Evolutionary conservation across 1,139 yeast species (phyloP).

Genomic region (Saccharomyces hybrid): DNA sequence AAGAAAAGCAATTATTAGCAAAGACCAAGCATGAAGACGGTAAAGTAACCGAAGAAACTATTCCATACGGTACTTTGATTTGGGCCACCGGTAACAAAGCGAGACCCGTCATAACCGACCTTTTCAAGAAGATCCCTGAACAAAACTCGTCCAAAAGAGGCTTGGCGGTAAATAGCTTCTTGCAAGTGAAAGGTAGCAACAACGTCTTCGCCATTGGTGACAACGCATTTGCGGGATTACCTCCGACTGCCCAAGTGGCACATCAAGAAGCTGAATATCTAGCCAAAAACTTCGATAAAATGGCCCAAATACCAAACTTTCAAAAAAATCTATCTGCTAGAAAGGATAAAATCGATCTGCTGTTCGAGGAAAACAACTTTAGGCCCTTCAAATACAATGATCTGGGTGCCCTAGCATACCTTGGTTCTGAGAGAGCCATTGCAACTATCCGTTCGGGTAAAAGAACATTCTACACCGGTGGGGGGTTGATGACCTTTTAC

Average conservation of each 20-base stretch:
- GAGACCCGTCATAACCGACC: slow-evolving; percentile 63
- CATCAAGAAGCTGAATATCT: slow-evolving; percentile 89
- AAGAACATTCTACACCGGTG: slow-evolving; percentile 77
- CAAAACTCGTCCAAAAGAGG: slow-evolving; percentile 88
- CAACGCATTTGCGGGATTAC: slow-evolving; percentile 79
- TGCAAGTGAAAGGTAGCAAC: slow-evolving; percentile 82
- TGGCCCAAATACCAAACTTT: slow-evolving; percentile 62
- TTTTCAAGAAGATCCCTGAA: slow-evolving; percentile 70
- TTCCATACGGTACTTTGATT: slow-evolving; percentile 89
- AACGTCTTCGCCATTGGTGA: slow-evolving; percentile 85
- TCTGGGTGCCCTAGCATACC: slow-evolving; percentile 72
- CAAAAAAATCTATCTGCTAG: slow-evolving; percentile 38
- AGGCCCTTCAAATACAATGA: slow-evolving; percentile 59
- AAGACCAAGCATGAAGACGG: slow-evolving; percentile 63
- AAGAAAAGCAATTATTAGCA: slow-evolving; percentile 60
- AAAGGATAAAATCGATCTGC: slow-evolving; percentile 35
- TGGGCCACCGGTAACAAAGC: slow-evolving; percentile 99
- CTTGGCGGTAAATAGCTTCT: slow-evolving; percentile 68
- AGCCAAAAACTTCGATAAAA: slow-evolving; percentile 64
- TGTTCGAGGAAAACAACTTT: slow-evolving; percentile 42
- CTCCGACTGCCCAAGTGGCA: slow-evolving; percentile 98
- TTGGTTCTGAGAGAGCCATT: slow-evolving; percentile 90
- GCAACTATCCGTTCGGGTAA: slow-evolving; percentile 91
- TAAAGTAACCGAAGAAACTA: slow-evolving; percentile 43
- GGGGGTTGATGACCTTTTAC: slow-evolving; percentile 83